These are phyloP conservation scores for Cyberlindnera nakhonratchasimensis DNA, from an alignment of 805 yeast genomes.

Conservation along the genomic window DNA sequence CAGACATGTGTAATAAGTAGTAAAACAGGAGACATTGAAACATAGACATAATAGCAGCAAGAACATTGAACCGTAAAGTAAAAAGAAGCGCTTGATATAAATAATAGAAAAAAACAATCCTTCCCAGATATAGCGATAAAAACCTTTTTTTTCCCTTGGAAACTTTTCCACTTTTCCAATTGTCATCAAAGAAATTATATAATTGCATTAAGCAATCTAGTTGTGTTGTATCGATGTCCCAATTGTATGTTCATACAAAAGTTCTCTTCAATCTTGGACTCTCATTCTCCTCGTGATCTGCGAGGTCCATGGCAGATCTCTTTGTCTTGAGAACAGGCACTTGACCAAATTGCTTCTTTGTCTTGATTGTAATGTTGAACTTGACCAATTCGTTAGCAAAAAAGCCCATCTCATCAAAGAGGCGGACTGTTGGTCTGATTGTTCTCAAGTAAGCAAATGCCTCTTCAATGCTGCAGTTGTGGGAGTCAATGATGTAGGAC, in stretches of 20 bases:
- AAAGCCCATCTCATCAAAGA: constrained; percentile 24
- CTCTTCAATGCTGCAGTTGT: constrained; percentile 24
- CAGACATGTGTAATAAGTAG: too few species aligned
- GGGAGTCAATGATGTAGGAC: constrained; percentile 23
- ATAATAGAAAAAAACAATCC: too few species aligned
- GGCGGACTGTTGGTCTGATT: constrained; percentile 26
- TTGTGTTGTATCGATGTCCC: neutral
- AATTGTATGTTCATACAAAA: constrained; percentile 2
- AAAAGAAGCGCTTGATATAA: too few species aligned
- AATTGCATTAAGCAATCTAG: constrained; percentile 1
- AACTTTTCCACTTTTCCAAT: too few species aligned
- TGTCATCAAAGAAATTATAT: neutral
- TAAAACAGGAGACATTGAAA: too few species aligned
- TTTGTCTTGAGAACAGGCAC: constrained; percentile 17
- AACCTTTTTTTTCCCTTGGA: too few species aligned
- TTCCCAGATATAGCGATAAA: too few species aligned
- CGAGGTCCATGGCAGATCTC: constrained; percentile 25
- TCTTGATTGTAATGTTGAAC: constrained; percentile 20
- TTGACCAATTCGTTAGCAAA: constrained; percentile 24
- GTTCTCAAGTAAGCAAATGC: constrained; percentile 25
- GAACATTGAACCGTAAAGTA: too few species aligned
- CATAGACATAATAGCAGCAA: too few species aligned
- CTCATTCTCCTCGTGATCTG: constrained; percentile 26
- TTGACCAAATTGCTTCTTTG: constrained; percentile 21
- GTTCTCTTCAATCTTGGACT: constrained; percentile 29